Base-by-base conservation (phyloP, 352 stramenopile species). In the Globisporangium canariense region DNA sequence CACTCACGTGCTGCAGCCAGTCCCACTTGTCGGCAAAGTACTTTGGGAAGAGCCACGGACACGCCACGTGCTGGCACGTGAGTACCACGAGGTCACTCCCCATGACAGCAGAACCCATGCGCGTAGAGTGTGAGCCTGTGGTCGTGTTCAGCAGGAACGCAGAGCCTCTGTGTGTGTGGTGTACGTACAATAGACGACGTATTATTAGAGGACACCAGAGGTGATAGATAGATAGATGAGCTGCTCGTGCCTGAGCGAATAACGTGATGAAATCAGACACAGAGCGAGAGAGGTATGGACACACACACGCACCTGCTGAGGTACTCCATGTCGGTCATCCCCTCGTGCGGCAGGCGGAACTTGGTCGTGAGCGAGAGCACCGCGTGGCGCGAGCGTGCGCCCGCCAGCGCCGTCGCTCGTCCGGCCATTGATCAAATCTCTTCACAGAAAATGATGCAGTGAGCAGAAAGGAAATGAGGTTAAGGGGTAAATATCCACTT, bases 11-110 rank as follows among this genome's bases (percentile, higher is more conserved):
- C 69, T 94, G 82, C 55, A 94, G 79, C 86, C 83, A 94, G 63
- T 89, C 74, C 83, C 83, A 92, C 65, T 85, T 90, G 57, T 90
- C 72, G 11, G 63, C 32, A 62, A 92, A 94, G 66, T 94, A 93
- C 51, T 73, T 74, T 13, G 82, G 82, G 69, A 91, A 93, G 4
- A 81, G 69, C 86, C 86, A 92, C 43, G 83, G 86, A 73, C 83
- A 94, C 47, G 83, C 84, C 28, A 94, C 84, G 62, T 94, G 86
- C 62, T 91, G 81, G 57, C 80, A 91, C 55, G 86, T 93, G 71
- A 93, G 69, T 41, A 94, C 71, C 41, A 55, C 46, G 40, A 76
- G 61, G 34, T 70, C 51, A 1, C 53, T 11, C 7, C 10, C 32
- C n/a, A 18, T 8, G 8, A 58, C 30, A 30, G 28, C 16, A 40